Evolutionary conservation across 192 early-diverging fungal genomes (phyloP), one percentile per base, ranked within the genome.

Genomic region (Backusella luteola): DNA sequence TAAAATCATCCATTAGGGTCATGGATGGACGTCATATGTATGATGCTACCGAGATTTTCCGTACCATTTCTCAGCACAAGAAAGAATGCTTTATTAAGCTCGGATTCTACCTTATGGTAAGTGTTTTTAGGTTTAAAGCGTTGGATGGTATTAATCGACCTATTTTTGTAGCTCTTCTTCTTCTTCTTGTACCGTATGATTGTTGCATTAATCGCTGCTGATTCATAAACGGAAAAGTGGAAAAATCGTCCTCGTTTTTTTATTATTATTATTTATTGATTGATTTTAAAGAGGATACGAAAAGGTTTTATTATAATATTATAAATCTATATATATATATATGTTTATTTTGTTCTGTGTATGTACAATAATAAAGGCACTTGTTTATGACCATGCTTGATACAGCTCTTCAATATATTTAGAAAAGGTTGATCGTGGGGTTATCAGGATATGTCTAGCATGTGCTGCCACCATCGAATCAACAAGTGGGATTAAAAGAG

Each of bases 21-120:
- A 86, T 92, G 26, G 90, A 91, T 79, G 90, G 91, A 76, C 91
- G 91, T 76, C 96, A 99, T 82, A 93, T 95, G 89, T 98, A 94
- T 84, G 98, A 99, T 84, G 94, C 98, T 12, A 99, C 98, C 68
- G 97, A 98, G 81, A 97, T 99, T 73, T 99, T 99, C 90, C 90
- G 96, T 76, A 97, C 96, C 15, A 80, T 99, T 53, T 87, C 91
- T 42, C 84, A 89, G 76, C 96, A 98, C 81, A 99, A 99, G 87
- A 93, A 93, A 85, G 98, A 99, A 84, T 93, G 93, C 85, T 98
- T 98, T 80, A 87, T 95, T 85, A 99, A 99, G 84, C 93, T 99
- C 32, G 96, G 91, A 34, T 99, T 99, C 74, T 99, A 97, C 76
- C 89, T 99, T 70, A 81, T 99, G 39, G 91, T 89, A 84, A 80